Evolutionary conservation across 257 asterid genomes (phyloP).

Genomic region (Solanum ossicruentum): DNA sequence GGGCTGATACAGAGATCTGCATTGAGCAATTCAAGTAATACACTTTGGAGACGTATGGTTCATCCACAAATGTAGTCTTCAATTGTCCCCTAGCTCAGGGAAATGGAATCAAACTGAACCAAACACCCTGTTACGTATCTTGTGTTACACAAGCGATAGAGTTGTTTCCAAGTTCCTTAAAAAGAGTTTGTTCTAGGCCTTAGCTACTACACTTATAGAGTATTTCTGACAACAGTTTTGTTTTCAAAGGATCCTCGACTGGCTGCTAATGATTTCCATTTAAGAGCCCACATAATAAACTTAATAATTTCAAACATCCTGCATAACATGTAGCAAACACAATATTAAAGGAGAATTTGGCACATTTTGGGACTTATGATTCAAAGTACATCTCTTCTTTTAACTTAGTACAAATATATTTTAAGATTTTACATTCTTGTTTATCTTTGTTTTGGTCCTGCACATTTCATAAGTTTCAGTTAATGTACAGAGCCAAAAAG

Average conservation of each 20-base stretch:
- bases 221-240: too few relatives aligned
- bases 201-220: too few relatives aligned
- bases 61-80: conserved; percentile 78
- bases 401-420: too few relatives aligned
- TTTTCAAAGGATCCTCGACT: too few relatives aligned
- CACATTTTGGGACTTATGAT: too few relatives aligned
- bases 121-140: conserved; percentile 71
- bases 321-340: too few relatives aligned
- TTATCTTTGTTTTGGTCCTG: not conserved
- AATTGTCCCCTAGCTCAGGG: conserved; percentile 87
- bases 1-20: conserved; percentile 59
- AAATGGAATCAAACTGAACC: conserved; percentile 88
- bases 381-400: too few relatives aligned
- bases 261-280: too few relatives aligned
- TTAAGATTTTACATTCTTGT: not conserved
- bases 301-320: too few relatives aligned
- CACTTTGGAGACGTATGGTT: conserved; percentile 56
- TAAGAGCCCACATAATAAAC: too few relatives aligned
- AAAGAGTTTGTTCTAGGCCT: conserved; percentile 28
- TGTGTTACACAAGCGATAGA: conserved; percentile 85
- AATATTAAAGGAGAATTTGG: too few relatives aligned
- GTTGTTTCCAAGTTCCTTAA: conserved; percentile 84
- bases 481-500: not conserved
- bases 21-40: conserved; percentile 51
- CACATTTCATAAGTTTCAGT: not conserved